Base-by-base conservation (phyloP, 139 green algal genomes). In the Chlamydomonas sphaeroides region DNA sequence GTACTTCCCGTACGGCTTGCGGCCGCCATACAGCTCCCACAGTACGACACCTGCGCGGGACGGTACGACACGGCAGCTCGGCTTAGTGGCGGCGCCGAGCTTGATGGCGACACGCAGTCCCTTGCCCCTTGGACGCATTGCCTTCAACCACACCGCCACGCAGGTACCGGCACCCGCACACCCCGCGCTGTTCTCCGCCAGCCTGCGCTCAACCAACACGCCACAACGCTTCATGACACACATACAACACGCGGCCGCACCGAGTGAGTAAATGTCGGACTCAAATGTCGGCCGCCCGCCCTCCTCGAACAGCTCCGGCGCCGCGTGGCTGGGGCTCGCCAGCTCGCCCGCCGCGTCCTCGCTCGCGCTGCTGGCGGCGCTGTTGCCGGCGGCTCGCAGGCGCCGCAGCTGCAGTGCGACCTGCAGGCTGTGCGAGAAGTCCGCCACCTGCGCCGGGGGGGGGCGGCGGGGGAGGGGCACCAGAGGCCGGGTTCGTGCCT, bases 281-380 rank as follows among this genome's bases (percentile, higher is more conserved):
- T 68, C 20, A 26, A 84, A 68, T 4, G 65, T 75, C 21, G 45
- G 77, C 36, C 25, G 35, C 5, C 3, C 48, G 25, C 63, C 63
- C 36, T 84, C 57, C 48, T 76, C 65, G 35, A 84, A 84, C 65
- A 84, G 65, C 77, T 84, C 77, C 18, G 77, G 77, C 42, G 77
- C 77, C 8, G 77, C 77, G 30, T 84, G 65, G 3, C 65, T 65
- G 18, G 77, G 49, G 1, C 65, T 76, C 10, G 63, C 76, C 41
- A 65, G 32, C 63, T 79, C 72, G 10, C 35, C 65, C 8, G 11
- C 65, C 1, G 8, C 62, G 1, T 15, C 62, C 1, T 25, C 59
- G 11, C 49, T 25, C 17, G 59, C 45, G 33, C 76, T 33, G 45
- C 5, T 38, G 45, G 11, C 33, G 23, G 7, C 33, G 6, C 4